These are phyloP conservation scores for Yamadazyma spencermartinsiae DNA, from an alignment of 1,139 yeast species.

Conservation along the genomic window DNA sequence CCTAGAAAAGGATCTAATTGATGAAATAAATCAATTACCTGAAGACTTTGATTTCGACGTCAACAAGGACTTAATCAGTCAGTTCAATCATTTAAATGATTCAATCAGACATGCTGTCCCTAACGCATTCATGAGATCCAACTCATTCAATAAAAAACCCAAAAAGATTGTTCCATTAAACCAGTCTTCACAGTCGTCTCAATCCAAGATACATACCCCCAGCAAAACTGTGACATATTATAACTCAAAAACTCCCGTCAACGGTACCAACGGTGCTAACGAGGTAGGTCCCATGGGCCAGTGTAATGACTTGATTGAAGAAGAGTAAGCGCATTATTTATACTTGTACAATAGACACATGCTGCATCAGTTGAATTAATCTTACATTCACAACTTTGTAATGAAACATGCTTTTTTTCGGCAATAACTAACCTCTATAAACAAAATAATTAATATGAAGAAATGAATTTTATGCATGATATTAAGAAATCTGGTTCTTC, in stretches of 20 bases:
- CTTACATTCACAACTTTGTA: too few relatives aligned
- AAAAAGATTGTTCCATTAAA: constrained; percentile 23
- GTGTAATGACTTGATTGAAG: constrained; percentile 2
- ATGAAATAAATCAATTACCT: constrained; percentile 58
- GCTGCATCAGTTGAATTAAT: constrained; percentile 1
- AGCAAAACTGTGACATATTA: constrained; percentile 62
- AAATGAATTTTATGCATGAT: neutral
- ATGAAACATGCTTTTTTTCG: neutral
- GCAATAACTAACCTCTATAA: neutral
- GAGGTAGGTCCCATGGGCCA: neutral
- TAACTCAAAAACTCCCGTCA: constrained; percentile 1
- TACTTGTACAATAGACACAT: constrained; percentile 1
- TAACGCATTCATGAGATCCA: constrained; percentile 26
- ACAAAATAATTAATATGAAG: neutral
- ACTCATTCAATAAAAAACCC: constrained; percentile 42
- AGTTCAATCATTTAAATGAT: constrained; percentile 15
- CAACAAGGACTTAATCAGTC: constrained; percentile 18
- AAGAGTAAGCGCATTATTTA: neutral
- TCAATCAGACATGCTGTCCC: constrained; percentile 7
- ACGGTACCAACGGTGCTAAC: neutral
- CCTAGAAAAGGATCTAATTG: constrained; percentile 42
- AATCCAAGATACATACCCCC: constrained; percentile 45
- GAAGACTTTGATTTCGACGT: constrained; percentile 57
- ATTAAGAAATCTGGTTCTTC: constrained; percentile 11
- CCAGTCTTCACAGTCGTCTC: neutral